Evolutionary conservation across 2,329 filamentous ascomycete genomes (phyloP), one percentile per base, ranked within the genome.

Genomic region (Cyanodermella asteris): DNA sequence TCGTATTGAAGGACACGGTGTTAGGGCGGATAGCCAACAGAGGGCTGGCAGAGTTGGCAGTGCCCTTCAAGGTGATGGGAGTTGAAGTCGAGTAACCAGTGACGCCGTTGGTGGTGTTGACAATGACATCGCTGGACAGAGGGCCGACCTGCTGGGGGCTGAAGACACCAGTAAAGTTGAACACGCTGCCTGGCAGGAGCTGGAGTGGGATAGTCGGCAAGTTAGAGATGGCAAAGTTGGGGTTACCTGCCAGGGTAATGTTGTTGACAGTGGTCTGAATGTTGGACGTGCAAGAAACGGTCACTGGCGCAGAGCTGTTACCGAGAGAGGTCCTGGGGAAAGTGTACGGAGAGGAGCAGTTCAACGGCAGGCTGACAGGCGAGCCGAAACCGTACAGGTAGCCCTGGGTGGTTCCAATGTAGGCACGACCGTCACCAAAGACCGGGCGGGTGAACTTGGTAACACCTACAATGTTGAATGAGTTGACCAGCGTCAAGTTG

Each of bases 391-490:
- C 61, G 16, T 65, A 64, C 12, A 68, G 37, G 27, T 44, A 55
- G 4, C 63, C 64, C 13, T 46, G 41, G 3, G 45, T 56, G 1
- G 55, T 60, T 7, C 57, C 59, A n/a, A 66, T 39, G 31, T 66
- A 68, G 3, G 56, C 52, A 28, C 55, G 51, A 1, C 58, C 61
- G 28, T 68, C 51, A 5, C 63, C 63, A 28, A 68, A 67, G 3
- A 63, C 59, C 2, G 63, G 59, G 2, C 62, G 51, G 3, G 55
- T 57, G 32, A 68, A 68, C 41, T 68, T 68, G 22, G 51, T 58
- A 4, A 57, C 51, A 1, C 56, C 59, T 0, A 53, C 46, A 8
- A 65, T 49, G 14, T 55, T 55, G 33, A 65, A 64, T 2, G 50
- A 50, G 16, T 56, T 54, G 32, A 66, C 50, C 25, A 58, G 42